A percentile compares a stretch with the other conserved stretches of the same genome.
Conservation (phyloP, 768 basidiomycete species). For the Cyclocybe aegerita region DNA sequence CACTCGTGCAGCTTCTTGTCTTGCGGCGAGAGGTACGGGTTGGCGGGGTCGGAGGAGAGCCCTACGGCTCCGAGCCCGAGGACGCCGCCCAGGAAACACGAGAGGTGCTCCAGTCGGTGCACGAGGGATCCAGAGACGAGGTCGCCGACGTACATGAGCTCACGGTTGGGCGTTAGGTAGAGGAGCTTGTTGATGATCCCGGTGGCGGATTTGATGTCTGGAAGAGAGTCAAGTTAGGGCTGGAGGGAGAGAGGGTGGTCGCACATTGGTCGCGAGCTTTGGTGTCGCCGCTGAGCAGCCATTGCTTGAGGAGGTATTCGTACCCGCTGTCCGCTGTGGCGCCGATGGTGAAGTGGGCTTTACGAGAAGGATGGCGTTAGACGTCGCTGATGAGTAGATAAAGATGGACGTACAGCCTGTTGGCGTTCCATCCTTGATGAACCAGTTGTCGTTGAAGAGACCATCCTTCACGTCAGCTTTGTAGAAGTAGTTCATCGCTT, state of each 20-base stretch:
- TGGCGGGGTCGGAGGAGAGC: slow-evolving; percentile 21
- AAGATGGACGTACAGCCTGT: slow-evolving; percentile 20
- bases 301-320: slow-evolving; percentile 70
- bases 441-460: slow-evolving; percentile 34
- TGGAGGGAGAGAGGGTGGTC: slow-evolving; percentile 13
- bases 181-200: slow-evolving; percentile 59
- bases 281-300: slow-evolving; percentile 50
- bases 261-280: slow-evolving; percentile 52
- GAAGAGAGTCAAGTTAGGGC: background rate
- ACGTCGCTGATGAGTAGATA: background rate
- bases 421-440: slow-evolving; percentile 20
- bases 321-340: slow-evolving; percentile 64
- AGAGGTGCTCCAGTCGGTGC: slow-evolving; percentile 61
- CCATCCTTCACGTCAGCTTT: slow-evolving; percentile 28
- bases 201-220: slow-evolving; percentile 51
- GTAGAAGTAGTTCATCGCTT: slow-evolving; percentile 38
- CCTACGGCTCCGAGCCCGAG: slow-evolving; percentile 61
- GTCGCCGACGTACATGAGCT: slow-evolving; percentile 67
- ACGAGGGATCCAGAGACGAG: slow-evolving; percentile 29
- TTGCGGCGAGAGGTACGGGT: slow-evolving; percentile 24
- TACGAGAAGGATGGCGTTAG: background rate
- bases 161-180: slow-evolving; percentile 53
- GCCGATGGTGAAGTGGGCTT: slow-evolving; percentile 50
- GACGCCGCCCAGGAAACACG: slow-evolving; percentile 69
- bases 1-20: slow-evolving; percentile 55